Percentiles rank a stretch among this genome's conserved stretches.
phyloP scores from a whole-genome alignment of 2,329 filamentous ascomycete genomes.

The Aspergillus eucalypticola region DNA sequence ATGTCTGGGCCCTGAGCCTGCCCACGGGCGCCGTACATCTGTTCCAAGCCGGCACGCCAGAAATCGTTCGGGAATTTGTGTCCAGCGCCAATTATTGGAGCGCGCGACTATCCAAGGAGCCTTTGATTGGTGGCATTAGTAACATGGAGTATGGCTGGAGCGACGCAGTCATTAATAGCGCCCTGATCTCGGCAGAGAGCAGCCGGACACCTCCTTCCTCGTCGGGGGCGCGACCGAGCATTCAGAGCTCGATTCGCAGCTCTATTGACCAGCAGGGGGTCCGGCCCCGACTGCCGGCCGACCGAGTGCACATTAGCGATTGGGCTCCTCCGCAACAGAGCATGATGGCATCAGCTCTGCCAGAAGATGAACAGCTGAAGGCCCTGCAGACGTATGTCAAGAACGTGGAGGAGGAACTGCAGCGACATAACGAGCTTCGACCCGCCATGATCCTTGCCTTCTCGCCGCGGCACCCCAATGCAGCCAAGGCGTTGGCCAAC shows the following conservation, averaged over 20 bases:
- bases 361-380: slow-evolving; percentile 78
- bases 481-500: slow-evolving; percentile 83
- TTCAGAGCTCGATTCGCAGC: slow-evolving; percentile 63
- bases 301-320: slow-evolving; percentile 78
- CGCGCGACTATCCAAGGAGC: slow-evolving; percentile 88
- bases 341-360: slow-evolving; percentile 77
- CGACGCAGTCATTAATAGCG: slow-evolving; percentile 76
- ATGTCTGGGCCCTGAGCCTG: slow-evolving; percentile 92
- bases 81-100: slow-evolving; percentile 97
- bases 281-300: slow-evolving; percentile 73
- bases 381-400: slow-evolving; percentile 76
- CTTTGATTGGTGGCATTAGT: slow-evolving; percentile 86
- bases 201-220: slow-evolving; percentile 34
- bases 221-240: slow-evolving; percentile 51
- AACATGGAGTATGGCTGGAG: slow-evolving; percentile 99
- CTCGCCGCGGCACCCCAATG: slow-evolving; percentile 78
- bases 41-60: slow-evolving; percentile 95
- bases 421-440: slow-evolving; percentile 83
- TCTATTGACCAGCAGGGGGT: slow-evolving; percentile 67
- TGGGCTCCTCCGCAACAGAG: slow-evolving; percentile 89
- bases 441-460: slow-evolving; percentile 87
- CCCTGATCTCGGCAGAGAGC: slow-evolving; percentile 61
- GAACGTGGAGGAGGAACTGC: slow-evolving; percentile 80
- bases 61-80: slow-evolving; percentile 94
- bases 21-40: slow-evolving; percentile 92